Percentiles rank a stretch among this genome's conserved stretches.
Conservation (phyloP, 2,329 filamentous ascomycete genomes). For the Aureobasidium sp. region DNA sequence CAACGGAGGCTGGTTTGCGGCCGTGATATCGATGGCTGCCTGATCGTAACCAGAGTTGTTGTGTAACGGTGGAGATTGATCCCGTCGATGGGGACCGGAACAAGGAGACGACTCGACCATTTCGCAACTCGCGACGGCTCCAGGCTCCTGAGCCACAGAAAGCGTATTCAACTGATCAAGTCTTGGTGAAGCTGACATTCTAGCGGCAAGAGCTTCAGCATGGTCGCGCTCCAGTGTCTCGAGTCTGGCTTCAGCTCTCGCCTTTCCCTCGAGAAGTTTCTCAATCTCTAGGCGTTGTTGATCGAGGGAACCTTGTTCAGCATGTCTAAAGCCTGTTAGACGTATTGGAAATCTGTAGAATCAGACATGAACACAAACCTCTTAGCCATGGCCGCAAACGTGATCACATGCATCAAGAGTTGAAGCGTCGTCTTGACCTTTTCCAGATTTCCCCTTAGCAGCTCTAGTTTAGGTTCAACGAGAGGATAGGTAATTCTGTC, state of each 20-base stretch:
- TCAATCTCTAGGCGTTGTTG: not conserved
- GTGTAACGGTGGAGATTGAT: too few species aligned
- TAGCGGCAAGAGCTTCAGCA: too few species aligned
- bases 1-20: too few species aligned
- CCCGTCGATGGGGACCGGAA: too few species aligned
- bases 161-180: too few species aligned
- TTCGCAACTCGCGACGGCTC: too few species aligned
- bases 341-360: not conserved
- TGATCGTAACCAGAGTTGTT: too few species aligned
- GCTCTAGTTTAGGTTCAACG: not conserved
- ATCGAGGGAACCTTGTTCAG: not conserved
- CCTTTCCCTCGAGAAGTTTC: not conserved
- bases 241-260: not conserved
- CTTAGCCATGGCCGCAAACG: not conserved
- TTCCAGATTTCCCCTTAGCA: not conserved
- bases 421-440: conserved; percentile 3
- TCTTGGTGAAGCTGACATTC: too few species aligned
- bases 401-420: conserved; percentile 1
- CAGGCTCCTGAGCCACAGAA: too few species aligned
- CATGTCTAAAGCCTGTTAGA: not conserved
- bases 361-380: not conserved
- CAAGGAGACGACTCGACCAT: too few species aligned
- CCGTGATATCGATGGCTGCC: too few species aligned
- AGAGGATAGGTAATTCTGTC: not conserved
- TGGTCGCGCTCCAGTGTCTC: not conserved